phyloP scores from a whole-genome alignment of 2,329 filamentous ascomycete species.

The Talaromyces sp. region DNA sequence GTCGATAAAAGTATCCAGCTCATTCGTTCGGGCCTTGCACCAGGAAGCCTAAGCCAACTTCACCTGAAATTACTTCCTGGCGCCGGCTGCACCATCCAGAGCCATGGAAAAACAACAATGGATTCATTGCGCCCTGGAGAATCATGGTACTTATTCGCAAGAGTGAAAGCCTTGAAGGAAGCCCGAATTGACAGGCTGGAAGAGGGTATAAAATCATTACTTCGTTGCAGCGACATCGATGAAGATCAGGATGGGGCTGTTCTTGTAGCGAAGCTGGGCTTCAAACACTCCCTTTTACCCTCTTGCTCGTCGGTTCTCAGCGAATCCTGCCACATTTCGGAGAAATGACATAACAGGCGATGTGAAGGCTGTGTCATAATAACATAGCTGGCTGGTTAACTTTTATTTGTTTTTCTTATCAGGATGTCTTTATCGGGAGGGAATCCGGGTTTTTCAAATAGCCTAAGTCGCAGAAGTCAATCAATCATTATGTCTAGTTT shows the following conservation, averaged over 20 bases:
- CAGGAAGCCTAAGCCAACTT: conserved; percentile 2
- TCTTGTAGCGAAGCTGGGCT: conserved; percentile 3
- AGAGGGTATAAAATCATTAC: conserved; percentile 2
- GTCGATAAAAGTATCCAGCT: conserved; percentile 1
- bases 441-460: not conserved
- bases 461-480: not conserved
- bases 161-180: not conserved
- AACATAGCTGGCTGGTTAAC: not conserved
- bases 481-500: not conserved
- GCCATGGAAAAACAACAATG: not conserved
- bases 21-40: conserved; percentile 4
- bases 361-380: not conserved
- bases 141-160: conserved; percentile 2
- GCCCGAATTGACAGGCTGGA: not conserved
- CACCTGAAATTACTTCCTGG: conserved; percentile 2
- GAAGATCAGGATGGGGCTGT: not conserved
- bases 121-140: conserved; percentile 8
- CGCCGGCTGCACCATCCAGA: not conserved
- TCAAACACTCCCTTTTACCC: conserved; percentile 8
- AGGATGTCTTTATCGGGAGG: not conserved
- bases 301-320: not conserved
- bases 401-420: not conserved
- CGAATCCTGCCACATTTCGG: not conserved
- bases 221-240: not conserved
- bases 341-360: not conserved